phyloP scores from a whole-genome alignment of 2,329 filamentous ascomycete species.

The Aspergillus caelatus region DNA sequence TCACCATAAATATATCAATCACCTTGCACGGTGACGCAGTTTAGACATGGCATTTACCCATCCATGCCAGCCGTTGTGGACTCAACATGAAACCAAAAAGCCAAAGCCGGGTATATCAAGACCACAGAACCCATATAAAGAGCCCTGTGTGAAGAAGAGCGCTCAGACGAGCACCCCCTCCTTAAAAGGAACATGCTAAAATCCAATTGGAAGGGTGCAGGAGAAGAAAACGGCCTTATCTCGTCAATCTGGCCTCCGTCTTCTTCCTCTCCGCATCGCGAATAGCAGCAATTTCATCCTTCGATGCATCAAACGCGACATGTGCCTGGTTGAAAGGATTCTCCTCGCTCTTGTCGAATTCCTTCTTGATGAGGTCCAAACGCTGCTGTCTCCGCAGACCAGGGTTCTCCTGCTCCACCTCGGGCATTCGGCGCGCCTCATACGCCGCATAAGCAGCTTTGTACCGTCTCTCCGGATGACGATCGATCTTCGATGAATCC shows the following conservation, averaged over 20 bases:
- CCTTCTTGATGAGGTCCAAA: slow-evolving; percentile 80
- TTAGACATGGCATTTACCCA: not conserved
- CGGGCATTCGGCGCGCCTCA: slow-evolving; percentile 76
- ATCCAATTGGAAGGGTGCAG: not conserved
- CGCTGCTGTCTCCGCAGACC: slow-evolving; percentile 82
- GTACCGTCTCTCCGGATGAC: slow-evolving; percentile 84
- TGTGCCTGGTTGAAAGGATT: slow-evolving; percentile 92
- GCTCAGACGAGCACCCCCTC: not conserved
- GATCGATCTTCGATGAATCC: slow-evolving; percentile 72
- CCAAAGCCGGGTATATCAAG: slow-evolving; percentile 12
- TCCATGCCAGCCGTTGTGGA: not conserved
- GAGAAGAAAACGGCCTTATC: slow-evolving; percentile 18
- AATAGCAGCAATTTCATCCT: slow-evolving; percentile 72
- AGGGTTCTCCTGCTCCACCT: slow-evolving; percentile 83
- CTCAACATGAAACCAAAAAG: not conserved
- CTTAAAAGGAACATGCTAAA: slow-evolving; percentile 7
- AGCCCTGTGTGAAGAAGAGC: not conserved
- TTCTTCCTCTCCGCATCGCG: slow-evolving; percentile 69
- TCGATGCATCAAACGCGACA: slow-evolving; percentile 74
- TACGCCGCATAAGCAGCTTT: slow-evolving; percentile 83
- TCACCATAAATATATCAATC: not conserved
- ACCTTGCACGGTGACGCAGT: not conserved
- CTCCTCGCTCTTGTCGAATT: slow-evolving; percentile 92
- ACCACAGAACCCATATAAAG: not conserved
- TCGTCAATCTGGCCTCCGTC: slow-evolving; percentile 69